Evolutionary conservation across 805 yeast genomes (phyloP), one percentile per base, ranked within the genome.

Genomic region (Ascoidea rubescens): DNA sequence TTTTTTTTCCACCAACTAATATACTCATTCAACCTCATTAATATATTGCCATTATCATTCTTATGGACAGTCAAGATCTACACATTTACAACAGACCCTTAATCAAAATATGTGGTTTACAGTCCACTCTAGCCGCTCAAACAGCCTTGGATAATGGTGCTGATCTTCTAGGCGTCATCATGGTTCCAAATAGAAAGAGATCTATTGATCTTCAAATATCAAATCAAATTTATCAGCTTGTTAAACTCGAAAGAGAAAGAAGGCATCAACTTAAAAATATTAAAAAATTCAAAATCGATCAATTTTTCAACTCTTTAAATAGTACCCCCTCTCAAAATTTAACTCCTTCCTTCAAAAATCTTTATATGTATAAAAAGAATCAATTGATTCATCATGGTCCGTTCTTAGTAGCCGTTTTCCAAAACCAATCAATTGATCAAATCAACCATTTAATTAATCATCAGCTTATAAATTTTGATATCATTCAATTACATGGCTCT

Each of bases 61-160:
- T n/a, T n/a, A n/a, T n/a, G n/a, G n/a, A n/a, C n/a, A n/a, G n/a
- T n/a, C n/a, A n/a, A n/a, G n/a, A n/a, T n/a, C n/a, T n/a, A n/a
- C n/a, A n/a, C n/a, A n/a, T n/a, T n/a, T n/a, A n/a, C n/a, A n/a
- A 32, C 5, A 31, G 42, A 33, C 10, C 42, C 6, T 7, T 87
- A n/a, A 84, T 85, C 5, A 91, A 91, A 62, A 80, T 91, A 4
- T 91, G 99, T 64, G 99, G 99, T 0, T 63, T 91, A 28, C 77
- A 77, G 57, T 72, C 83, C 2, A 62, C 66, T 0, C 84, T 80
- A 48, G 87, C 87, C 0, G 97, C 96, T 0, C 55, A 66, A n/a
- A 61, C 59, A 5, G 96, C 96, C 0, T 67, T 89, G 0, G 77
- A 75, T 0, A 56, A 71, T 5, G 95, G 95, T 0, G 90, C 97